phyloP scores from a whole-genome alignment of 108 stramenopile genomes.

The Nitzschia sp. region DNA sequence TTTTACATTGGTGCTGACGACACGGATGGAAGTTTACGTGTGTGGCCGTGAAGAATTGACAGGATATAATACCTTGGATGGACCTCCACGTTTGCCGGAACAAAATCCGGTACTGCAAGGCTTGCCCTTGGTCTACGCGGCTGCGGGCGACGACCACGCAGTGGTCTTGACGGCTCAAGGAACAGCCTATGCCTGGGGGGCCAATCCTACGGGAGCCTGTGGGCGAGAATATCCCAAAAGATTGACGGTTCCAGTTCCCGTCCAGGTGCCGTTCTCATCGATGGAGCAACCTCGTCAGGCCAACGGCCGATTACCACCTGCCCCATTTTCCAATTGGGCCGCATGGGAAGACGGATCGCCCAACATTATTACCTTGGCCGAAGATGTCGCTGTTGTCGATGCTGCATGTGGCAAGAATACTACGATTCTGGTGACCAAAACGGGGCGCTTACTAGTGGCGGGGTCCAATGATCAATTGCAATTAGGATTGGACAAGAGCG shows the following conservation, averaged over 20 bases:
- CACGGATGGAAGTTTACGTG: slow-evolving; percentile 60
- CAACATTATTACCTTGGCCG: slow-evolving; percentile 37
- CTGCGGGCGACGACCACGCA: slow-evolving; percentile 65
- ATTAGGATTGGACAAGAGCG: slow-evolving; percentile 37
- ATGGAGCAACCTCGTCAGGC: neutral
- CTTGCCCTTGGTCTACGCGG: slow-evolving; percentile 56
- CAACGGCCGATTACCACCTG: slow-evolving; percentile 1
- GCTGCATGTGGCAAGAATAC: slow-evolving; percentile 68
- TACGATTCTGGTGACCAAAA: slow-evolving; percentile 58
- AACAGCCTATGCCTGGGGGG: slow-evolving; percentile 71
- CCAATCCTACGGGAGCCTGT: slow-evolving; percentile 59
- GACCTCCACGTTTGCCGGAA: slow-evolving; percentile 31
- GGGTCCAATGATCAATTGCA: slow-evolving; percentile 62
- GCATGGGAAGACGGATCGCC: slow-evolving; percentile 17
- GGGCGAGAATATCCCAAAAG: slow-evolving; percentile 57
- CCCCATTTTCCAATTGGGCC: slow-evolving; percentile 50
- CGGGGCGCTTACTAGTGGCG: slow-evolving; percentile 64
- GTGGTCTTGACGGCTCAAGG: slow-evolving; percentile 76
- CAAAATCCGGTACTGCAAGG: slow-evolving; percentile 54
- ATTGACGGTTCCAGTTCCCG: slow-evolving; percentile 52
- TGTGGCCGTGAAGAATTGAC: slow-evolving; percentile 50
- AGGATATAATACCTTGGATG: slow-evolving; percentile 33
- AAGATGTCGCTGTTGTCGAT: slow-evolving; percentile 61
- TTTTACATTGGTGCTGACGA: slow-evolving; percentile 69
- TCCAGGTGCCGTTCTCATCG: slow-evolving; percentile 31